Evolutionary conservation across 176 grass and related monocot species (phyloP).

Genomic region (Elaeis guineensis): DNA sequence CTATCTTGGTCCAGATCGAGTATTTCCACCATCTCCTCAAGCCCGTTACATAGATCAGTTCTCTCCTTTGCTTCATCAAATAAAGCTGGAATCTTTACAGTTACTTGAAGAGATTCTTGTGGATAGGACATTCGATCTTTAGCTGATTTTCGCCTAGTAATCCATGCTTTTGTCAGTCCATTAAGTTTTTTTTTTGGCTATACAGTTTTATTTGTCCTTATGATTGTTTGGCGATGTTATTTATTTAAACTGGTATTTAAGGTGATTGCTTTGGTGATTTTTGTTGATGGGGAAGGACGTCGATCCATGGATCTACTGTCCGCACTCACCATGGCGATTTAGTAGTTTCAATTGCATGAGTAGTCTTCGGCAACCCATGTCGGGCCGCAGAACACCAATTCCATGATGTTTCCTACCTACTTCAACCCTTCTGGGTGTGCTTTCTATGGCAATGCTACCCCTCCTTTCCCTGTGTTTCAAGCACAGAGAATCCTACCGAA

Average conservation of each 20-base stretch:
- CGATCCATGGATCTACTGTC: slow-evolving; percentile 38
- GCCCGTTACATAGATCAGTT: slow-evolving; percentile 73
- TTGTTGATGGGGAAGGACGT: slow-evolving; percentile 49
- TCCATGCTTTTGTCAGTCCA: slow-evolving; percentile 11
- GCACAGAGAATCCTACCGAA: slow-evolving; percentile 6
- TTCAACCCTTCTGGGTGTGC: slow-evolving; percentile 22
- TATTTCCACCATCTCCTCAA: slow-evolving; percentile 97
- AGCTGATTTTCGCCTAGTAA: slow-evolving; percentile 5
- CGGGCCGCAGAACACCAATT: slow-evolving; percentile 26
- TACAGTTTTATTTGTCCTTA: background rate
- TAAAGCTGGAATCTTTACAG: slow-evolving; percentile 7
- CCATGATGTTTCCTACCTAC: slow-evolving; percentile 29
- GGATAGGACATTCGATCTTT: background rate
- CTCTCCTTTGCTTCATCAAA: slow-evolving; percentile 20
- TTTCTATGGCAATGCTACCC: slow-evolving; percentile 19
- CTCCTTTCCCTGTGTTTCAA: slow-evolving; percentile 14
- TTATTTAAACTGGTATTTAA: slow-evolving; percentile 17
- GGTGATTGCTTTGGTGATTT: slow-evolving; percentile 32
- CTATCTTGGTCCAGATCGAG: slow-evolving; percentile 36
- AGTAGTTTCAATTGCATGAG: slow-evolving; percentile 8
- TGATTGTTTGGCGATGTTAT: background rate
- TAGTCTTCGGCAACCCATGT: slow-evolving; percentile 33
- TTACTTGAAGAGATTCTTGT: slow-evolving; percentile 20
- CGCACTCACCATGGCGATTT: slow-evolving; percentile 46
- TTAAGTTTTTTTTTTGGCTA: slow-evolving; percentile 17